Conservation (phyloP, 768 basidiomycete species). For the Mycena metata region DNA sequence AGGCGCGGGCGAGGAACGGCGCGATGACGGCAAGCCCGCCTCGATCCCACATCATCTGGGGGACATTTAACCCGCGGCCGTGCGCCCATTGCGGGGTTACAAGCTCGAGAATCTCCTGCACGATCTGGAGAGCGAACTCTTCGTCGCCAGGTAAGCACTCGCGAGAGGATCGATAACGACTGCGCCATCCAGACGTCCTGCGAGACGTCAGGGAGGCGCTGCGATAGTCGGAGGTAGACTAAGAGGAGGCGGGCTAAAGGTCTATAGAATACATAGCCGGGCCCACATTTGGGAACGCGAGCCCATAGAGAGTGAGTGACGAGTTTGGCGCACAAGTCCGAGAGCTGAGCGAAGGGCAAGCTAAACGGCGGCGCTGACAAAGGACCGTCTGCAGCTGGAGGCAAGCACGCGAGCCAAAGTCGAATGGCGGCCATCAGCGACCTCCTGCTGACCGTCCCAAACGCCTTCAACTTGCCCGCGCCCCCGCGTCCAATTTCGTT, state of each 20-base stretch:
- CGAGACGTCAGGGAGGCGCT: conserved; percentile 66
- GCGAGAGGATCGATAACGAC: conserved; percentile 66
- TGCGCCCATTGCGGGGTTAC: conserved; percentile 59
- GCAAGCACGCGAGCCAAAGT: conserved; percentile 74
- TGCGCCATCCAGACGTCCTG: conserved; percentile 77
- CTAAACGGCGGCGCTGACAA: conserved; percentile 68
- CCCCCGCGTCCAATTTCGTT: conserved; percentile 33
- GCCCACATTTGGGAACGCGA: conserved; percentile 40
- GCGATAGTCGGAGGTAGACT: conserved; percentile 71
- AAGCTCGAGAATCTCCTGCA: conserved; percentile 54
- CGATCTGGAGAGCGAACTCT: conserved; percentile 59
- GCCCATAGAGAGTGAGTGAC: conserved; percentile 68
- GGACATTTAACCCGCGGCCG: conserved; percentile 52
- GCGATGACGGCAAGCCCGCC: conserved; percentile 64
- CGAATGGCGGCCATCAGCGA: conserved; percentile 66
- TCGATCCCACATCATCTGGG: conserved; percentile 61
- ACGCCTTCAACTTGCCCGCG: conserved; percentile 38
- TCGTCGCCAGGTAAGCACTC: conserved; percentile 85
- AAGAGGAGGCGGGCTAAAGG: conserved; percentile 68
- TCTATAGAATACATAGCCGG: conserved; percentile 57
- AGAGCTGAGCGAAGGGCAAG: conserved; percentile 71
- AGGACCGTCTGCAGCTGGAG: conserved; percentile 54
- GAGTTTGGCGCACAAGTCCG: conserved; percentile 63
- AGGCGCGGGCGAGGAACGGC: conserved; percentile 71
- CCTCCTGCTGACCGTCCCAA: conserved; percentile 52